Evolutionary conservation across 2,329 filamentous ascomycete genomes (phyloP), one percentile per base, ranked within the genome.

Genomic region (Pyrenochaeta sp.): DNA sequence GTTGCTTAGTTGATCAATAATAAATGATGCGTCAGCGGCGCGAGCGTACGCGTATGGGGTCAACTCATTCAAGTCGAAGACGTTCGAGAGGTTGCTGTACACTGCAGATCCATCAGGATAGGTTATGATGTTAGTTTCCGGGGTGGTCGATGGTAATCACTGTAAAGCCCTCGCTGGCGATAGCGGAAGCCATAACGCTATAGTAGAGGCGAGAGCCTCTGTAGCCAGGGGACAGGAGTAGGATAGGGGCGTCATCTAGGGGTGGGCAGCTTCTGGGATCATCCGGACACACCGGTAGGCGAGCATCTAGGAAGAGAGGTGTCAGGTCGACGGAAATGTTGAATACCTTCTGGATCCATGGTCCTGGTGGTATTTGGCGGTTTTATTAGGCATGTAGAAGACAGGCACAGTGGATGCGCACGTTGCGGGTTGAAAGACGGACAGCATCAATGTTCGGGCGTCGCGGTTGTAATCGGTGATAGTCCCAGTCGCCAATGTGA

Each of bases 81-180:
- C 41, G 12, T 20, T 51, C 15, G 49, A 37, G 40, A 15, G 32
- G 35, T 37, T 47, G 39, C n/a, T 41, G 39, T 59, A 61, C n/a
- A 58, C 42, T 59, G 29, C 39, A 32, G 61, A 50, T 32, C 61
- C 80, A 58, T 82, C 70, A 0, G 80, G 78, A 30, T 81, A 82
- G 55, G 81, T 77, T 11, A 84, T 76, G n/a, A 79, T 68, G 2
- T 66, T 54, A 0, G 77, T 71, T 17, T 45, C 77, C 79, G 0
- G 81, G 75, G 47, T 83, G 81, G 51, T 83, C 82, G 23, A 84
- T 71, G 1, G 80, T 73, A 37, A 82, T 70, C 4, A 83, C 78
- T 1, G 75, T 71, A 49, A 77, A 81, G 1, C 81, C 82, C 10
- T 76, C 67, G 42, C 78, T 80, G 0, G 82, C 79, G 3, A 84